Evolutionary conservation across 1,284 basidiomycete species (phyloP), one percentile per base, ranked within the genome.

Genomic region (Cutaneotrichosporon sp.): DNA sequence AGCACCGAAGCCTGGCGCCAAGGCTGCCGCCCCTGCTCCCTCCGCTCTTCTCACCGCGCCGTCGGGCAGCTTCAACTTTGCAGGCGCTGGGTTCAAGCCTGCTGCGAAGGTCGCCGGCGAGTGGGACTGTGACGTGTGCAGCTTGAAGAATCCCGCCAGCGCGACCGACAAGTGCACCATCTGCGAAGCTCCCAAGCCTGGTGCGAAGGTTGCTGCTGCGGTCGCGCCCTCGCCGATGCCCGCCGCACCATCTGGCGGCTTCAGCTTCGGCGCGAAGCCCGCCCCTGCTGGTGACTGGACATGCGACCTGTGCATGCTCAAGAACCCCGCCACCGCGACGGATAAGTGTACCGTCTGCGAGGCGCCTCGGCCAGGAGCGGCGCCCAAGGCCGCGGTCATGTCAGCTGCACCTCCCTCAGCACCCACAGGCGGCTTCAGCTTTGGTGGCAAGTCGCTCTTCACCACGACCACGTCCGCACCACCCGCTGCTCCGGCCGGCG

Each of bases 271-370:
- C 47, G 18, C 18, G 46, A 34, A 31, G 61, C 55, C 31, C 31
- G 34, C 47, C 32, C 5, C 49, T 22, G 38, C 34, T n/a, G 60
- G 42, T 9, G 60, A 68, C 10, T 86, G 85, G 86, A 80, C 65
- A 16, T 87, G 86, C 69, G 72, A 73, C 1, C 61, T 73, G 18
- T 87, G 86, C 62, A 80, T 78, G 74, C 69, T 86, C 38, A 73
- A 80, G 56, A 87, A 86, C 68, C 76, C 82, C 5, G 80, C 74
- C 11, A 75, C 73, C 10, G 83, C 81, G 5, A 81, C 72, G 47
- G 73, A 74, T 51, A 85, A 86, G 71, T 88, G 87, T 70, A 80
- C 77, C 0, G 67, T 85, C 34, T 88, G 87, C 64, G 85, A 86
- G 51, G 68, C 81, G 2, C 81, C 82, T 0, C 74, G 79, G 30